Evolutionary conservation across 192 early-diverging fungal species (phyloP), one percentile per base, ranked within the genome.

Genomic region (Podila verticillata): DNA sequence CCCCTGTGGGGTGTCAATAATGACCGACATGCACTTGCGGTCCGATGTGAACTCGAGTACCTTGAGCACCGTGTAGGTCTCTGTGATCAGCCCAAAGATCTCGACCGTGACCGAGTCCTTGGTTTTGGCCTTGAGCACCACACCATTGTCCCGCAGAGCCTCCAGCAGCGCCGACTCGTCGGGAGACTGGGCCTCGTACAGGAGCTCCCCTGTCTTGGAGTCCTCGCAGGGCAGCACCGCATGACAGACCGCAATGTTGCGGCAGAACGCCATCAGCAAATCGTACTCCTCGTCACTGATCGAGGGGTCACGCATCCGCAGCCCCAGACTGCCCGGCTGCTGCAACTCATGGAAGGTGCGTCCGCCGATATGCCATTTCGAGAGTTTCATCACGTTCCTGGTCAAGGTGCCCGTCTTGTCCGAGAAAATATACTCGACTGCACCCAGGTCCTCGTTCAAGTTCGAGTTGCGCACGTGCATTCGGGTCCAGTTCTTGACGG

Each of bases 11-110:
- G 87, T 89, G 24, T 95, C 88, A 49, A 97, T 88, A 32, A 98
- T 84, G 10, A 93, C 92, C 2, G 93, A 95, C 97, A 98, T 98
- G 73, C 97, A 89, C 81, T 98, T 98, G 35, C 97, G 86, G 34
- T 95, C 96, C 29, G 94, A 95, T 70, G 97, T 97, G 85, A 98
- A 98, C 77, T 98, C 97, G 83, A 93, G 94, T 68, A 97, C 94
- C 68, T 96, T 95, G 47, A 98, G 88, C 20, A 98, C 90, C 74
- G 93, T 92, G 77, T 91, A 97, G 10, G 77, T 82, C 92, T 94
- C 69, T 0, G 77, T 80, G 6, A 80, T 64, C n/a, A 93, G 77
- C 22, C 69, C 75, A 71, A 84, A 82, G 34, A 91, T 91, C 70
- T 93, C 91, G 35, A 93, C 77, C 24, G 77, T 80, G 24, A 80